phyloP scores from a whole-genome alignment of 2,329 filamentous ascomycete genomes.

The Fusarium keratoplasticum region DNA sequence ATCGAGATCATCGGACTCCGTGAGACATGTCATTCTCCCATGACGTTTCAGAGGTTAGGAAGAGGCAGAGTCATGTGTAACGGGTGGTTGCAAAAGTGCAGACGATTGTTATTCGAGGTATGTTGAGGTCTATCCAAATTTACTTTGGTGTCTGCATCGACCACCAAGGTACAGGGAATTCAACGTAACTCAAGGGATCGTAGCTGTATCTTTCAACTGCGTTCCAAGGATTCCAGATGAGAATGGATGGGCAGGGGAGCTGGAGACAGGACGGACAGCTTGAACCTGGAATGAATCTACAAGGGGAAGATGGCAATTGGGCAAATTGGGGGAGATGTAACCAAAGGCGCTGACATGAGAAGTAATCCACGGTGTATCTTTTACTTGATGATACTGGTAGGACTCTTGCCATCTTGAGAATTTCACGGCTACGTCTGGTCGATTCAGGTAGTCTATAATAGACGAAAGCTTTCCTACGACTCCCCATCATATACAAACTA shows the following conservation, averaged over 20 bases:
- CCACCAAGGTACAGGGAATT: not conserved
- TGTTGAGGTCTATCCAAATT: not conserved
- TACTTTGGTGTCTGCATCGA: not conserved
- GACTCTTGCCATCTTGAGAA: not conserved
- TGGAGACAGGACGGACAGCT: not conserved
- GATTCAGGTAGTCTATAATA: not conserved
- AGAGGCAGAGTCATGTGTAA: not conserved
- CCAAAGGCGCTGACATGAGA: not conserved
- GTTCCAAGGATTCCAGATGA: not conserved
- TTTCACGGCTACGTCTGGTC: not conserved
- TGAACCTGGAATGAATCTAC: not conserved
- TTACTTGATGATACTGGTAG: not conserved
- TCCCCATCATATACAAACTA: not conserved
- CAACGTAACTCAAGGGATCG: not conserved
- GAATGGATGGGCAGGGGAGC: not conserved
- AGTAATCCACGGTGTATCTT: not conserved
- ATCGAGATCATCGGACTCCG: not conserved
- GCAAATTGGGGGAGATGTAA: not conserved
- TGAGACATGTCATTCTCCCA: not conserved
- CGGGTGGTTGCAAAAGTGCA: not conserved
- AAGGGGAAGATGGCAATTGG: not conserved
- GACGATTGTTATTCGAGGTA: not conserved
- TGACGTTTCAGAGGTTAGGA: not conserved
- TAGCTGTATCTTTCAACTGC: not conserved
- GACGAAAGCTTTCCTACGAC: not conserved